These are phyloP conservation scores for Botrytis hyacinthi DNA, from an alignment of 2,329 filamentous ascomycete genomes.

Conservation along the genomic window DNA sequence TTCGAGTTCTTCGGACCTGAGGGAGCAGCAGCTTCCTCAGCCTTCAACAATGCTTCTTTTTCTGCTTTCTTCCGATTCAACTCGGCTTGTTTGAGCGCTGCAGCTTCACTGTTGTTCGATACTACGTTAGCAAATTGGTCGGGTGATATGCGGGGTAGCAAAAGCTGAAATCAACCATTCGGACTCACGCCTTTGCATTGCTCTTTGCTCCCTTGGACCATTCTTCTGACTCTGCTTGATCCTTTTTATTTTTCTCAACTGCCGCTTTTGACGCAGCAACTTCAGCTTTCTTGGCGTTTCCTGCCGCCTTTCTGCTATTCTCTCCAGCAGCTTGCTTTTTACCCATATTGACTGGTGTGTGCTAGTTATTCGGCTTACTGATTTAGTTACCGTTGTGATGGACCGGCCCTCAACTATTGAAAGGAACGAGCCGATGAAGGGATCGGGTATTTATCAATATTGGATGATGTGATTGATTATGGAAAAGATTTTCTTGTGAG, in stretches of 20 bases:
- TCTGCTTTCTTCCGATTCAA: conserved; percentile 88
- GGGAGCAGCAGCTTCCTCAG: conserved; percentile 70
- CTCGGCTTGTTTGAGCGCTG: conserved; percentile 80
- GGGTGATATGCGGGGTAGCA: conserved; percentile 19
- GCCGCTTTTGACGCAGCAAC: conserved; percentile 78
- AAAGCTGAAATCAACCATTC: conserved; percentile 13
- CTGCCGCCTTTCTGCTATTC: conserved; percentile 83
- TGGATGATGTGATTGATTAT: neutral
- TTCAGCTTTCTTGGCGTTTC: conserved; percentile 91
- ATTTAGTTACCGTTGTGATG: neutral
- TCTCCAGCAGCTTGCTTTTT: conserved; percentile 70
- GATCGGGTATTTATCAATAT: conserved; percentile 1
- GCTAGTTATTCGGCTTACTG: conserved; percentile 13
- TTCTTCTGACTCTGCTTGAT: conserved; percentile 66
- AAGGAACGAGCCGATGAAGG: conserved; percentile 9
- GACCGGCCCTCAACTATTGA: conserved; percentile 3
- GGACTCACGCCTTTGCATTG: conserved; percentile 77
- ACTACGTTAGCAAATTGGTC: conserved; percentile 23
- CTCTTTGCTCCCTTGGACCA: conserved; percentile 88
- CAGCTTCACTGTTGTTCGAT: conserved; percentile 64
- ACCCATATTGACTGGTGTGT: conserved; percentile 53
- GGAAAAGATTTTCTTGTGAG: conserved; percentile 8
- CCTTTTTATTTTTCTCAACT: conserved; percentile 62
- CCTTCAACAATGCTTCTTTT: conserved; percentile 75
- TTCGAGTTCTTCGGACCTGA: conserved; percentile 55